Conservation (phyloP, 1,284 basidiomycete genomes). For the Sphagnurus paluster region DNA sequence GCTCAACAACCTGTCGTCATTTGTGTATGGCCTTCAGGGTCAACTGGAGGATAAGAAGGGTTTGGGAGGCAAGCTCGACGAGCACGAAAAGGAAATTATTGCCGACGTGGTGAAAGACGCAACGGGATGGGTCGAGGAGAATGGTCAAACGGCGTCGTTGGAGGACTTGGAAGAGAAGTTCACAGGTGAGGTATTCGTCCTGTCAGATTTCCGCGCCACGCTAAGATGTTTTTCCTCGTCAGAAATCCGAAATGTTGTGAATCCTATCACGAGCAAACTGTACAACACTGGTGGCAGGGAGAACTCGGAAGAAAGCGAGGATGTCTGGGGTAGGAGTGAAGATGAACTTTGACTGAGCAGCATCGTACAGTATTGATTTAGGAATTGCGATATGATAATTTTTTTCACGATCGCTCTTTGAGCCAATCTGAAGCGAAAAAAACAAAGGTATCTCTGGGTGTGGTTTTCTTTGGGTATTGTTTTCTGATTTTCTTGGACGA, state of each 20-base stretch:
- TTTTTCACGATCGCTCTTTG: conserved; percentile 1
- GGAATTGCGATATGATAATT: not conserved
- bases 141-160: conserved; percentile 26
- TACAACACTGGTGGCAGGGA: conserved; percentile 14
- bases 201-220: not conserved
- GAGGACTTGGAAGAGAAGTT: conserved; percentile 33
- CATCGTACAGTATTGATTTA: conserved; percentile 5
- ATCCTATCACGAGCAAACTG: conserved; percentile 26
- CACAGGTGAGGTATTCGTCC: conserved; percentile 17
- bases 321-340: conserved; percentile 9
- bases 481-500: conserved; percentile 6
- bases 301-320: not conserved
- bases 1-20: conserved; percentile 73
- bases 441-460: not conserved
- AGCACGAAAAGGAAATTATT: conserved; percentile 54
- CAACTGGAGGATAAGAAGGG: conserved; percentile 59
- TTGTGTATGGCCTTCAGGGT: conserved; percentile 78
- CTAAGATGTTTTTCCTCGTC: not conserved
- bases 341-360: conserved; percentile 13
- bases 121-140: conserved; percentile 29
- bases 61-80: conserved; percentile 63
- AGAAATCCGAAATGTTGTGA: conserved; percentile 27
- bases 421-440: conserved; percentile 14
- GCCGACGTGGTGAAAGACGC: conserved; percentile 62
- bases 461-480: conserved; percentile 3